Evolutionary conservation across 2,329 filamentous ascomycete genomes (phyloP).

Genomic region (Verticillium zaregamsianum): DNA sequence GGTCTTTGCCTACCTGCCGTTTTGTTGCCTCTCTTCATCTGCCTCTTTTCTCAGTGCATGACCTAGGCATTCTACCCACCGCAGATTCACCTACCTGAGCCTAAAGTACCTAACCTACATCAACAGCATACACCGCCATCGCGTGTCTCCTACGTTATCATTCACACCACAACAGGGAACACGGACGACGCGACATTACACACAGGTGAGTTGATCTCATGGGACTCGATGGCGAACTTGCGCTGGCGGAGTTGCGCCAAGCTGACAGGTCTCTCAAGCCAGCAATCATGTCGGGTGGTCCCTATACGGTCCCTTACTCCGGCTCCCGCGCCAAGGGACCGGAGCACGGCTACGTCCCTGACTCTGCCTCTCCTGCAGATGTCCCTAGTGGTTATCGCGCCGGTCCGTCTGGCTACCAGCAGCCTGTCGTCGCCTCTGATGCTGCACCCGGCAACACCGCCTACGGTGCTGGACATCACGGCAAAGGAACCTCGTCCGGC

Average conservation of each 20-base stretch:
- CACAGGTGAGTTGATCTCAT: no score
- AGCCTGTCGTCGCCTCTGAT: background rate
- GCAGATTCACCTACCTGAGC: background rate
- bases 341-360: slow-evolving; percentile 9
- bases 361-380: background rate
- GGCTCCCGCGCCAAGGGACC: slow-evolving; percentile 16
- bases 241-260: background rate
- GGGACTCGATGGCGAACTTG: no score
- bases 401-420: background rate
- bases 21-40: background rate
- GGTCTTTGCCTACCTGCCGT: background rate
- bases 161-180: no score
- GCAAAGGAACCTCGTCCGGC: background rate
- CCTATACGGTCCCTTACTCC: slow-evolving; percentile 22
- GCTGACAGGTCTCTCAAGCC: slow-evolving; percentile 3
- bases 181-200: no score
- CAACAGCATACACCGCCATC: background rate
- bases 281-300: slow-evolving; percentile 13
- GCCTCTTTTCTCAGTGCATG: background rate
- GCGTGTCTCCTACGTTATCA: background rate
- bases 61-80: background rate
- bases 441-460: background rate
- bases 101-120: background rate
- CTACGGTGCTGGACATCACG: background rate
- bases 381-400: background rate